These are phyloP conservation scores for Gossypium aridum DNA, from an alignment of 441 rosid species.

Conservation along the genomic window DNA sequence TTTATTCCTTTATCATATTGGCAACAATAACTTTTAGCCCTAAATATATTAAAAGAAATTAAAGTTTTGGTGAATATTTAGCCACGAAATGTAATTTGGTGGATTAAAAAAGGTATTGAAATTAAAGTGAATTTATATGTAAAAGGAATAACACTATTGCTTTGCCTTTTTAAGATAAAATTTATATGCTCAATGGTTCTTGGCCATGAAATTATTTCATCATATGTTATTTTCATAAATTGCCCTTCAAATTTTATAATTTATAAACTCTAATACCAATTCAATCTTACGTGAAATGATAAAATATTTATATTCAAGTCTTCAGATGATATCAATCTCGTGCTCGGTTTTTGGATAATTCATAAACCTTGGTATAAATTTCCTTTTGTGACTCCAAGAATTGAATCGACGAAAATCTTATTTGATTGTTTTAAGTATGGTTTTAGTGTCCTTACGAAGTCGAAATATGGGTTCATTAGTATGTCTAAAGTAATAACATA, in stretches of 20 bases:
- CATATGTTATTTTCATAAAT: background rate
- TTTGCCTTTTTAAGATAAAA: background rate
- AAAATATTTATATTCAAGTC: no score
- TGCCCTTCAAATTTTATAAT: background rate
- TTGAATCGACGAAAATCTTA: no score
- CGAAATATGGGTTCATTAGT: no score
- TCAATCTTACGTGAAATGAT: no score
- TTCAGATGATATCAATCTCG: no score
- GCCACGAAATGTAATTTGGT: conserved; percentile 18
- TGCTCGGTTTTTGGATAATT: no score
- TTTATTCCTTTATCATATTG: conserved; percentile 1
- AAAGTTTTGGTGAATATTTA: conserved; percentile 19
- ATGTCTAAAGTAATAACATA: no score
- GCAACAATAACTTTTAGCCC: background rate
- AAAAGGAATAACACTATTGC: conserved; percentile 3
- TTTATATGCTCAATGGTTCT: background rate
- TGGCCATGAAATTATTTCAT: background rate
- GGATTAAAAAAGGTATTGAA: background rate
- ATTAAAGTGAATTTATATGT: background rate
- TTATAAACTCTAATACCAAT: no score
- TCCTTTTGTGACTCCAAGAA: no score
- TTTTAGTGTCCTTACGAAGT: no score
- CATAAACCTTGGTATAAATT: no score
- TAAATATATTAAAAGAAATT: background rate
- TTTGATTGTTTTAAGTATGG: no score